phyloP scores from a whole-genome alignment of 768 basidiomycete species.

The Rhodotorula graminis region DNA sequence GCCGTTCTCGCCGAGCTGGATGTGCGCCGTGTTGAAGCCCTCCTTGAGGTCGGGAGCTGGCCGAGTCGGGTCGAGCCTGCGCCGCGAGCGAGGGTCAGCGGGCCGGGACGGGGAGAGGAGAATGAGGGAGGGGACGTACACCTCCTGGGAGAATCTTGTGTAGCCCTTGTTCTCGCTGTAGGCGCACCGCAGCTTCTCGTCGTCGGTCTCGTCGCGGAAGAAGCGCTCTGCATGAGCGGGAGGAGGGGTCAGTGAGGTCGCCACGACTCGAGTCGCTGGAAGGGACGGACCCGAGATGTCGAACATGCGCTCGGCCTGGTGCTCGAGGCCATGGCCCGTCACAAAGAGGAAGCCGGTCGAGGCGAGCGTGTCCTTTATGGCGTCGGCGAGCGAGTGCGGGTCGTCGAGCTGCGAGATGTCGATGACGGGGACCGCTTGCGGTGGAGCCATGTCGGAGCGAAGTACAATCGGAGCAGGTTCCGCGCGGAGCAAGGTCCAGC shows the following conservation, averaged over 20 bases:
- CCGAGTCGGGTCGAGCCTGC: conserved; percentile 25
- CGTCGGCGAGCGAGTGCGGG: conserved; percentile 2
- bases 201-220: conserved; percentile 25
- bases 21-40: conserved; percentile 30
- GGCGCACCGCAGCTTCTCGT: conserved; percentile 19
- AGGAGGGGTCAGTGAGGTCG: neutral
- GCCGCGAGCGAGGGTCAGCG: too few relatives aligned
- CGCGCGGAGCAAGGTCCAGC: neutral
- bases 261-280: too few relatives aligned
- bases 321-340: conserved; percentile 22
- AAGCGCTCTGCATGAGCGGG: conserved; percentile 18
- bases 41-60: conserved; percentile 35
- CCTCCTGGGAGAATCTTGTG: conserved; percentile 27
- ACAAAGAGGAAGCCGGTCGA: conserved; percentile 29
- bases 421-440: conserved; percentile 17
- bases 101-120: neutral
- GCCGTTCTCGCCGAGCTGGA: neutral
- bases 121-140: neutral
- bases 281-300: conserved; percentile 14
- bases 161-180: conserved; percentile 34
- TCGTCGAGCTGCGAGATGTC: conserved; percentile 9
- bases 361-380: conserved; percentile 2
- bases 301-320: conserved; percentile 25
- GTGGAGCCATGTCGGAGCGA: neutral
- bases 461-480: too few relatives aligned